Conservation (phyloP, 345 rosid species). For the Rhodomyrtus tomentosa region DNA sequence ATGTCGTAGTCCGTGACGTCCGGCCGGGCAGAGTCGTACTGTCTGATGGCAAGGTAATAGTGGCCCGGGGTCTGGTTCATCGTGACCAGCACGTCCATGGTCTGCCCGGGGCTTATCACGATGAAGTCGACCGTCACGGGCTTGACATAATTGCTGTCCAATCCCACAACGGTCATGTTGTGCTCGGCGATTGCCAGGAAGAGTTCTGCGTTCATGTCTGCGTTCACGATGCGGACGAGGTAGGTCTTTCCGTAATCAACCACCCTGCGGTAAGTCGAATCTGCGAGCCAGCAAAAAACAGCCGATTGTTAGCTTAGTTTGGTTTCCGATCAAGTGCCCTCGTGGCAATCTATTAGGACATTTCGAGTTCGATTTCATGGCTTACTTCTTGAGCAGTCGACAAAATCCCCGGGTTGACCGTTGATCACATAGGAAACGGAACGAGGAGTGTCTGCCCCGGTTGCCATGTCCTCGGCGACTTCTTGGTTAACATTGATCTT, state of each 20-base stretch:
- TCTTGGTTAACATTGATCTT: slow-evolving; percentile 1
- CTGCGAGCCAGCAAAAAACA: neutral
- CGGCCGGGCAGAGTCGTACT: neutral
- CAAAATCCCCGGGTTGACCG: slow-evolving; percentile 19
- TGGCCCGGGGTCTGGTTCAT: slow-evolving; percentile 7
- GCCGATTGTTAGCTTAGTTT: neutral
- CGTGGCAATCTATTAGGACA: neutral
- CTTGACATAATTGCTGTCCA: slow-evolving; percentile 20
- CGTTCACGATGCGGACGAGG: slow-evolving; percentile 25
- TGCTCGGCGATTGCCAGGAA: slow-evolving; percentile 25
- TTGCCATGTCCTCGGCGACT: neutral
- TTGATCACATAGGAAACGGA: slow-evolving; percentile 18
- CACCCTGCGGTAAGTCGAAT: neutral
- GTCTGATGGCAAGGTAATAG: slow-evolving; percentile 12
- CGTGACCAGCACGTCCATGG: slow-evolving; percentile 13
- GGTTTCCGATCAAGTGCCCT: neutral
- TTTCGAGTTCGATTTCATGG: neutral
- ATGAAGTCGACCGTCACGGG: slow-evolving; percentile 5
- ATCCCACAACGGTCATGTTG: slow-evolving; percentile 18
- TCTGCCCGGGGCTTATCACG: slow-evolving; percentile 15
- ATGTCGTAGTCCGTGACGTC: neutral
- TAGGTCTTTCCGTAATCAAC: slow-evolving; percentile 18
- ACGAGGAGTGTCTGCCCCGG: slow-evolving; percentile 7
- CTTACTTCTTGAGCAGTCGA: slow-evolving; percentile 3
- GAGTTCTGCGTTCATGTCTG: slow-evolving; percentile 10